Conservation (phyloP, 2,329 filamentous ascomycete genomes). For the Fusarium equiseti region DNA sequence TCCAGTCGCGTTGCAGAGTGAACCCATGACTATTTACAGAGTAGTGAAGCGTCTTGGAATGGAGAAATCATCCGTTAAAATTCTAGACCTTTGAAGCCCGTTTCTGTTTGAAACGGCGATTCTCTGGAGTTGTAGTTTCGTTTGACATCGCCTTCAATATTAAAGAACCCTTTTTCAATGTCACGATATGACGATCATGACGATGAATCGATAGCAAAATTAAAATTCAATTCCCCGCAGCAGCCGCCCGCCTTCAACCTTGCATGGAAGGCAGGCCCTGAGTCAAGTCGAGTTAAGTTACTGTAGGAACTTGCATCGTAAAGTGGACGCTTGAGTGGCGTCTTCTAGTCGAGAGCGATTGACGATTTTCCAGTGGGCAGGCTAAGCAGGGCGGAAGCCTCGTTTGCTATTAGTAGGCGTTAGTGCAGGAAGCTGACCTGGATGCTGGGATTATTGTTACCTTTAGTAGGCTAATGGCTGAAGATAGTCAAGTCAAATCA, state of each 20-base stretch:
- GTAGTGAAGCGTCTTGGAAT: slow-evolving; percentile 16
- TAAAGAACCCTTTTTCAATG: background rate
- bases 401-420: slow-evolving; percentile 33
- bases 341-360: slow-evolving; percentile 29
- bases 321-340: slow-evolving; percentile 37
- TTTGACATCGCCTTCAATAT: background rate
- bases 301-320: slow-evolving; percentile 10
- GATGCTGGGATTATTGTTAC: slow-evolving; percentile 2
- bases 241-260: slow-evolving; percentile 25
- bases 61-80: slow-evolving; percentile 11
- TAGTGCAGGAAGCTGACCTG: slow-evolving; percentile 27
- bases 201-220: slow-evolving; percentile 5
- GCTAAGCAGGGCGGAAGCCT: slow-evolving; percentile 30
- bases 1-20: slow-evolving; percentile 38
- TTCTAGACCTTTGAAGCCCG: slow-evolving; percentile 20
- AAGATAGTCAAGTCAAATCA: background rate
- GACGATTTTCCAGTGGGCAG: slow-evolving; percentile 30
- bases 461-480: background rate
- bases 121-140: background rate
- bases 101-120: slow-evolving; percentile 24
- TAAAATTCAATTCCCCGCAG: slow-evolving; percentile 29
- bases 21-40: background rate
- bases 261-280: background rate
- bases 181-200: slow-evolving; percentile 15
- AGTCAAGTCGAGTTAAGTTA: slow-evolving; percentile 23